phyloP scores from a whole-genome alignment of 257 asterid species.

The Forsythia suspensa region DNA sequence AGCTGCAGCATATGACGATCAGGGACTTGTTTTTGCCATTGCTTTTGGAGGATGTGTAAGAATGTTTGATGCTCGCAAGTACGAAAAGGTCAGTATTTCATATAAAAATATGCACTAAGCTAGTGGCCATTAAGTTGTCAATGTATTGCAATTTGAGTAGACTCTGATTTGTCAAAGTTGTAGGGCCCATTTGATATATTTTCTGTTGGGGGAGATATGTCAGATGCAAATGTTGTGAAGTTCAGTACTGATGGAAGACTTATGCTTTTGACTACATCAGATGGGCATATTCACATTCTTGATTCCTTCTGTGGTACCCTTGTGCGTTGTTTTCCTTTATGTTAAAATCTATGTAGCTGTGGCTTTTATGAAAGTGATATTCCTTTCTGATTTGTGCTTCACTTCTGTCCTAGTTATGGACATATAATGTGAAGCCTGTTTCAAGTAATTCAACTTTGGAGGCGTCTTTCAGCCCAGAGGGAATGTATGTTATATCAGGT shows the following conservation, averaged over 20 bases:
- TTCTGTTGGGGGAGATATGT: conserved; percentile 82
- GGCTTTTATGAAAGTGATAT: conserved; percentile 9
- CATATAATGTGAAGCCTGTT: conserved; percentile 80
- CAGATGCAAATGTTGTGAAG: conserved; percentile 89
- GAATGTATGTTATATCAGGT: conserved; percentile 93
- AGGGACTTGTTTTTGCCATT: conserved; percentile 85
- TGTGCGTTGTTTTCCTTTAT: conserved; percentile 46
- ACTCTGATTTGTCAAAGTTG: conserved; percentile 32
- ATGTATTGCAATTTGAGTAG: conserved; percentile 13
- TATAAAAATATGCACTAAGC: conserved; percentile 20
- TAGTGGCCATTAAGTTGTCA: conserved; percentile 8
- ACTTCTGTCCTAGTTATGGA: conserved; percentile 54
- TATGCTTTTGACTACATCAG: conserved; percentile 85
- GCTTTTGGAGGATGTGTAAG: conserved; percentile 91
- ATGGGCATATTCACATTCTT: conserved; percentile 84
- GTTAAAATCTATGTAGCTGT: neutral
- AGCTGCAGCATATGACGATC: conserved; percentile 87
- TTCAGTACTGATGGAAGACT: conserved; percentile 93
- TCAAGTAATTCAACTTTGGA: conserved; percentile 78
- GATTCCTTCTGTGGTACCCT: conserved; percentile 91
- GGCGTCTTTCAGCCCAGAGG: conserved; percentile 97
- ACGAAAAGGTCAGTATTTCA: conserved; percentile 65
- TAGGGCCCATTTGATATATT: conserved; percentile 95
- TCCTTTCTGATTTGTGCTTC: conserved; percentile 14
- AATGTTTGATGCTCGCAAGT: conserved; percentile 92